These are phyloP conservation scores for Colletotrichum sp. DNA, from an alignment of 2,329 filamentous ascomycete genomes.

Conservation along the genomic window DNA sequence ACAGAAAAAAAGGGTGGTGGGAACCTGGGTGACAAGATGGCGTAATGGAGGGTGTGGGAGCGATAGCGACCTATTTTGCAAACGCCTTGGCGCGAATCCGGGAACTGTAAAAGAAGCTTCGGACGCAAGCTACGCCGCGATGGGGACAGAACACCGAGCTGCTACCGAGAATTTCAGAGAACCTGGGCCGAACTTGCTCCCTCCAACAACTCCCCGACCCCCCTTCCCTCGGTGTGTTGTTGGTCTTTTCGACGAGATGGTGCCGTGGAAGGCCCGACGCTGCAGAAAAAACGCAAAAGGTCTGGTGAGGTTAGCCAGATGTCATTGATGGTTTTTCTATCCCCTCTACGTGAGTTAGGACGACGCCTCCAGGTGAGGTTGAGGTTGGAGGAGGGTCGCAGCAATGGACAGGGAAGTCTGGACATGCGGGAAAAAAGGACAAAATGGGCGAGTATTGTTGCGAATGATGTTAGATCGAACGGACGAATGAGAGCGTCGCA, in stretches of 20 bases:
- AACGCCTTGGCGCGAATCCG: background rate
- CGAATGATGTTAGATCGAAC: background rate
- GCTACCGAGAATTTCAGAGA: background rate
- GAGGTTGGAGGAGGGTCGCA: too few relatives aligned
- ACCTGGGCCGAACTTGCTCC: background rate
- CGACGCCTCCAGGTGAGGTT: background rate
- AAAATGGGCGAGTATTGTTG: constrained; percentile 7
- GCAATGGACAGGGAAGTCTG: background rate
- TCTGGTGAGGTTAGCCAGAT: background rate
- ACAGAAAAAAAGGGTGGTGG: background rate
- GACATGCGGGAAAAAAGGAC: constrained; percentile 1
- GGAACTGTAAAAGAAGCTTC: background rate
- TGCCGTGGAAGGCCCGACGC: constrained; percentile 16
- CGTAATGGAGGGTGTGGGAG: background rate
- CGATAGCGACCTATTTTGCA: background rate
- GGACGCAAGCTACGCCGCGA: background rate
- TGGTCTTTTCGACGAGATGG: constrained; percentile 2
- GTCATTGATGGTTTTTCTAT: background rate
- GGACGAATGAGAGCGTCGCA: background rate
- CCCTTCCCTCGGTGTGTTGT: background rate
- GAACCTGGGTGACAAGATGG: background rate
- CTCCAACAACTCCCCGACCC: background rate
- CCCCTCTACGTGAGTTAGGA: background rate
- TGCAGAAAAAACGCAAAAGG: background rate
- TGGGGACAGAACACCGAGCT: background rate